Evolutionary conservation across 106 monocot species (phyloP).

Genomic region (Dioscorea dumetorum): DNA sequence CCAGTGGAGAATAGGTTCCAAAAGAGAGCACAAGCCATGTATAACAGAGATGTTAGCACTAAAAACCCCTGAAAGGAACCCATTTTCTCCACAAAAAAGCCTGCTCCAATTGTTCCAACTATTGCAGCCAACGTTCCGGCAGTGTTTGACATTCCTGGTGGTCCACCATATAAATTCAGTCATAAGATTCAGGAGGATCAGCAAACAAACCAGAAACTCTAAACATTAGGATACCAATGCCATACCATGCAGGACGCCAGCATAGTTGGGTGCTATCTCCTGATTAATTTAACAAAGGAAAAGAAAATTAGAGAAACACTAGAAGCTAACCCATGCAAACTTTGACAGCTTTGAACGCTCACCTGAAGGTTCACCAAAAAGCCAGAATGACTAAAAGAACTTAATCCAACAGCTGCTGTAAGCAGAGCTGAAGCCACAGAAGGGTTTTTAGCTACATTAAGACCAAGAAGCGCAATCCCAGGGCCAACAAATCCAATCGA

Average conservation of each 20-base stretch:
- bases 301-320: constrained; percentile 6
- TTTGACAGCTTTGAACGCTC: neutral
- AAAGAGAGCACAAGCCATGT: constrained; percentile 57
- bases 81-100: constrained; percentile 83
- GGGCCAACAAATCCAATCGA: constrained; percentile 89
- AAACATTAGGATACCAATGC: neutral
- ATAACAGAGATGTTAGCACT: constrained; percentile 70
- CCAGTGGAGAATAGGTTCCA: constrained; percentile 81
- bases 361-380: constrained; percentile 96
- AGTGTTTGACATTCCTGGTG: constrained; percentile 88
- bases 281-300: constrained; percentile 16
- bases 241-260: constrained; percentile 84
- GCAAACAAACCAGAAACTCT: too few relatives aligned
- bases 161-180: too few relatives aligned
- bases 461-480: constrained; percentile 67
- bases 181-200: too few relatives aligned
- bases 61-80: constrained; percentile 92
- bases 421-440: constrained; percentile 69
- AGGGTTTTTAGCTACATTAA: constrained; percentile 58
- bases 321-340: neutral
- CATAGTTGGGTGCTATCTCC: constrained; percentile 89
- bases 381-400: constrained; percentile 89
- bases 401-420: constrained; percentile 81
- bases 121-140: constrained; percentile 88
- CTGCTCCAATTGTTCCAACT: constrained; percentile 85